A percentile compares a stretch with the other conserved stretches of the same genome.
These are phyloP conservation scores for Ceratocystis ficicola DNA, from an alignment of 2,329 filamentous ascomycete genomes.

Conservation along the genomic window DNA sequence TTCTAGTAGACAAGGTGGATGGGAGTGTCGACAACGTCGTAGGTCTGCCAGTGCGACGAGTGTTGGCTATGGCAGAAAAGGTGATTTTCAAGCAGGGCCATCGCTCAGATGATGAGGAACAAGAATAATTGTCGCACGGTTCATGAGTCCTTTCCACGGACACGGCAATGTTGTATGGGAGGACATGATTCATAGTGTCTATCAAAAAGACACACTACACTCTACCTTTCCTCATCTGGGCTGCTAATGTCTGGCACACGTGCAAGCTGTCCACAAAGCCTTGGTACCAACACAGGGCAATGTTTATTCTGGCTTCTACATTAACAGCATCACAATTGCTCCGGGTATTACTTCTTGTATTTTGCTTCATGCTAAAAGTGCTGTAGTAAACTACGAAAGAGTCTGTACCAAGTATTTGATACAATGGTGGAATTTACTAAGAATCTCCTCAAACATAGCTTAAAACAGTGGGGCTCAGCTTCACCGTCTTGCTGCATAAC, in stretches of 20 bases:
- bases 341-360: too few species aligned
- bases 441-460: too few species aligned
- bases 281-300: not conserved
- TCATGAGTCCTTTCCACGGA: not conserved
- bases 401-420: too few species aligned
- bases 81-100: slow-evolving; percentile 66
- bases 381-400: too few species aligned
- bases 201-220: not conserved
- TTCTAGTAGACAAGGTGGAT: slow-evolving; percentile 80
- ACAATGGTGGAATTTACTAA: too few species aligned
- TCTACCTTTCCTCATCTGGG: too few species aligned
- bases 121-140: not conserved
- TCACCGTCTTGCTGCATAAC: slow-evolving; percentile 4
- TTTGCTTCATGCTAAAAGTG: too few species aligned
- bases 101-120: slow-evolving; percentile 36
- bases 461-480: not conserved
- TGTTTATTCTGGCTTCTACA: too few species aligned
- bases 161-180: not conserved
- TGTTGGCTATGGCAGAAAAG: slow-evolving; percentile 72
- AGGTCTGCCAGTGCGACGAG: slow-evolving; percentile 69
- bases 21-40: slow-evolving; percentile 91
- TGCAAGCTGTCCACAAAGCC: not conserved
- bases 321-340: too few species aligned
- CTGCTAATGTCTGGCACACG: not conserved
- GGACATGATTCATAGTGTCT: too few species aligned